phyloP scores from a whole-genome alignment of 164 flowering plant genomes.

The Annona cherimola region DNA sequence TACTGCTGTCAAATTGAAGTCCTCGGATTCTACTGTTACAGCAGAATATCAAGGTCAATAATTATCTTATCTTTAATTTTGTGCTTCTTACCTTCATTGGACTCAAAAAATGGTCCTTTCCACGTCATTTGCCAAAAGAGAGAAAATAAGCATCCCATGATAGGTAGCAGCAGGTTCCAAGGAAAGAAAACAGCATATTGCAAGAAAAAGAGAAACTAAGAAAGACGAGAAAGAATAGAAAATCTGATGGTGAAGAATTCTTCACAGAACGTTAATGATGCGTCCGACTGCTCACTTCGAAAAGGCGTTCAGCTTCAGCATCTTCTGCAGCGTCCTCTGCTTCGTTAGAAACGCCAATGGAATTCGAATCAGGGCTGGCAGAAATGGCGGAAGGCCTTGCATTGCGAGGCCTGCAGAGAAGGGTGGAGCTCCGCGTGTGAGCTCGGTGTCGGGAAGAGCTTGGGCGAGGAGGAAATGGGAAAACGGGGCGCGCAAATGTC shows the following conservation, averaged over 20 bases:
- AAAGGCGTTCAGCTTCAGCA: constrained; percentile 34
- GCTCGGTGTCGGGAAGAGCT: background rate
- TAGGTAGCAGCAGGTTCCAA: background rate
- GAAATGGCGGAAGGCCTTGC: background rate
- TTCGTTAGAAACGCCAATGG: constrained; percentile 1
- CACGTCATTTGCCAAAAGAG: background rate
- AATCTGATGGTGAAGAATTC: background rate
- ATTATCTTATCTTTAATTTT: background rate
- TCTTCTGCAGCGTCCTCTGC: constrained; percentile 23
- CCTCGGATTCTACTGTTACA: background rate
- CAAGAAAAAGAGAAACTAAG: background rate
- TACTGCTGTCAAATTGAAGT: background rate
- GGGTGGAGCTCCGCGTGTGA: background rate
- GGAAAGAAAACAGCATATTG: background rate
- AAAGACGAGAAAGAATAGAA: background rate
- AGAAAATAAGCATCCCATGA: background rate
- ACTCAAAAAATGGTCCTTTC: background rate
- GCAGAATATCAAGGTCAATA: background rate
- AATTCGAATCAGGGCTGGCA: constrained; percentile 1
- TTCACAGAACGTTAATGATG: background rate
- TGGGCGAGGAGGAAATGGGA: background rate
- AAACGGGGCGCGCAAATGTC: background rate
- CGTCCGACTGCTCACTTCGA: constrained; percentile 29
- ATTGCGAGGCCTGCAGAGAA: background rate
- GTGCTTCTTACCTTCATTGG: background rate